phyloP scores from a whole-genome alignment of 495 filamentous ascomycete species.

The Astrothelium macrocarpum region DNA sequence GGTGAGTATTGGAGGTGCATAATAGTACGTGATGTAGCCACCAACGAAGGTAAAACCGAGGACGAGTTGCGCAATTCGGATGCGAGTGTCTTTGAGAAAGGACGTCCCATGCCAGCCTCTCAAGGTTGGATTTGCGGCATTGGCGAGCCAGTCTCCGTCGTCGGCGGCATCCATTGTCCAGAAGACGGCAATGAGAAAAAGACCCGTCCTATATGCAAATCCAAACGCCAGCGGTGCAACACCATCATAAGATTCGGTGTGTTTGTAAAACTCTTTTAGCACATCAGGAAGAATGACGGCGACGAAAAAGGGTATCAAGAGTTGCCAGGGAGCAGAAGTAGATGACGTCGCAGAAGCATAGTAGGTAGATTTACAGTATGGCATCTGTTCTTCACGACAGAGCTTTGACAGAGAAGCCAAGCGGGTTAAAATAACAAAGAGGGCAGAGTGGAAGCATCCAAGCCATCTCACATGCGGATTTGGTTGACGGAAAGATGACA shows the following conservation, averaged over 20 bases:
- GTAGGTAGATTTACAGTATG: constrained; percentile 89
- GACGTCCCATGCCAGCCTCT: not conserved
- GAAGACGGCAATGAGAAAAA: constrained; percentile 68
- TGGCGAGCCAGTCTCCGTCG: constrained; percentile 71
- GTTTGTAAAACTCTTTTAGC: constrained; percentile 64
- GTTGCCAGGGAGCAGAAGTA: constrained; percentile 85
- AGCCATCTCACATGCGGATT: constrained; percentile 54
- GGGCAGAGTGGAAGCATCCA: constrained; percentile 70
- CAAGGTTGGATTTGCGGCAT: constrained; percentile 41
- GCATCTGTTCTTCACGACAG: constrained; percentile 97
- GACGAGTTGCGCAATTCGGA: constrained; percentile 65
- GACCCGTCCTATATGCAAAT: constrained; percentile 63
- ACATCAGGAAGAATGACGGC: constrained; percentile 65
- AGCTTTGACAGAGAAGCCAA: constrained; percentile 82
- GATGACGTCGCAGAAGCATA: constrained; percentile 87
- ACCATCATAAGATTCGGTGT: constrained; percentile 75
- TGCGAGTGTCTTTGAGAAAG: constrained; percentile 59
- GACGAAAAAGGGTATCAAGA: constrained; percentile 66
- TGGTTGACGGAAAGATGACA: constrained; percentile 63
- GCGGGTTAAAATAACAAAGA: constrained; percentile 74
- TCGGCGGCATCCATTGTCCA: constrained; percentile 89
- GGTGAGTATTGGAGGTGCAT: constrained; percentile 25
- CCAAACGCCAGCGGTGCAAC: constrained; percentile 75
- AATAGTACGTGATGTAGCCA: constrained; percentile 33
- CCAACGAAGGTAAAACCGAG: constrained; percentile 57